Base-by-base conservation (phyloP, 352 stramenopile species). In the Globisporangium heterothallicum region DNA sequence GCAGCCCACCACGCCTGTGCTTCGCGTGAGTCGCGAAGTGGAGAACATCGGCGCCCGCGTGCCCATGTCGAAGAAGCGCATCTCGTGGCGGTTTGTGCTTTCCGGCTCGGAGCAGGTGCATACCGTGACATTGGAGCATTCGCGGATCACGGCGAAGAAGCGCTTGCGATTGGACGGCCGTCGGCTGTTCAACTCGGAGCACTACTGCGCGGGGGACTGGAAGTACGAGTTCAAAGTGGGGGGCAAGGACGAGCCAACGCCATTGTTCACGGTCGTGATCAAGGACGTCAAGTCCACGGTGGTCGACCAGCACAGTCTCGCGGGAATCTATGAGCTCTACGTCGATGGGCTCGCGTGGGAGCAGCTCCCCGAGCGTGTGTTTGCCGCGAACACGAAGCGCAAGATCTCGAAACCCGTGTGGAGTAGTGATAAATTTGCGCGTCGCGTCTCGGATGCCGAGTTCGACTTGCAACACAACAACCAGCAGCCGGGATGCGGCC, bases 41-140 rank as follows among this genome's bases (percentile, higher is more conserved):
- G 84, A 94, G 61, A 94, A 89, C 66, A 90, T 91, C 50, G 84
- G 84, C 34, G 80, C 73, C 26, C 80, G 84, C 41, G 74, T 94
- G 19, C 56, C 84, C 30, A 64, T 85, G 61, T 90, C 80, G 47
- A 94, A 93, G 74, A 93, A 94, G 51, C 74, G 80, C 44, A 66
- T 93, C 27, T 91, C 78, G 18, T 93, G 84, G 82, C 78, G 79
- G 47, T 92, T 94, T 49, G 78, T 92, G 34, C 73, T 92, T 36
- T 68, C 68, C 3, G 76, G 74, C 1, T 85, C 74, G 13, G 72
- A 89, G 48, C 72, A 89, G 41, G 79, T 94, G 29, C 81, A 92
- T 56, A 94, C 84, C 30, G 63, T 94, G 16, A 91, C 76, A 66
- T 71, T 94, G 18, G 84, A 92, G 54, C 84, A 94, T 53, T 92